Evolutionary conservation across 176 grass and related monocot species (phyloP).

Genomic region (Thinopyrum elongatum): DNA sequence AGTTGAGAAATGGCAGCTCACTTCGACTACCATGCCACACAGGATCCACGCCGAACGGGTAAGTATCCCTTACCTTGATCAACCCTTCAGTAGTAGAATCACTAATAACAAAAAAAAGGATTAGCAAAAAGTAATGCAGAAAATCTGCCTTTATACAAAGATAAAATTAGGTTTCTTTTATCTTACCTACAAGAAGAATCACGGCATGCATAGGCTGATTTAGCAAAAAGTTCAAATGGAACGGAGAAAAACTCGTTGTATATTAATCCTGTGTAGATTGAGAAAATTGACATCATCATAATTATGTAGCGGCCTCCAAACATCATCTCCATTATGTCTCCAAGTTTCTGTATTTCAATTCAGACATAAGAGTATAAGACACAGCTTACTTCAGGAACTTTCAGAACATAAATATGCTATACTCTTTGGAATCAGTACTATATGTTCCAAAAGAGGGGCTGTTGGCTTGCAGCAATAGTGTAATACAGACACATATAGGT

Average conservation of each 20-base stretch:
- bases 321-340: conserved; percentile 97
- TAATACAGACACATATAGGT: background rate
- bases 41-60: conserved; percentile 93
- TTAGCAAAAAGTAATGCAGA: conserved; percentile 13
- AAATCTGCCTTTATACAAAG: background rate
- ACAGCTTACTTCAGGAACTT: background rate
- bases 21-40: conserved; percentile 83
- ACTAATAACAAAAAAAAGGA: conserved; percentile 36
- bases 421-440: background rate
- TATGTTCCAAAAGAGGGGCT: background rate
- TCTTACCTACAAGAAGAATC: conserved; percentile 86
- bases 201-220: conserved; percentile 85
- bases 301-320: conserved; percentile 97
- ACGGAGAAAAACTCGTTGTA: conserved; percentile 99
- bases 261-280: conserved; percentile 93
- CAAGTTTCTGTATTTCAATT: conserved; percentile 69
- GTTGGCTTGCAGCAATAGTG: background rate
- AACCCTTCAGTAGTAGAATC: conserved; percentile 69
- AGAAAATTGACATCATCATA: conserved; percentile 92
- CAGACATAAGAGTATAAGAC: conserved; percentile 30
- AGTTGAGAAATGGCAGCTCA: conserved; percentile 89
- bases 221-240: conserved; percentile 86
- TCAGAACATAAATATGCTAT: conserved; percentile 2
- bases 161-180: background rate
- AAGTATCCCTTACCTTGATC: conserved; percentile 64